Evolutionary conservation across 1,284 basidiomycete genomes (phyloP), one percentile per base, ranked within the genome.

Genomic region (Malassezia japonica): DNA sequence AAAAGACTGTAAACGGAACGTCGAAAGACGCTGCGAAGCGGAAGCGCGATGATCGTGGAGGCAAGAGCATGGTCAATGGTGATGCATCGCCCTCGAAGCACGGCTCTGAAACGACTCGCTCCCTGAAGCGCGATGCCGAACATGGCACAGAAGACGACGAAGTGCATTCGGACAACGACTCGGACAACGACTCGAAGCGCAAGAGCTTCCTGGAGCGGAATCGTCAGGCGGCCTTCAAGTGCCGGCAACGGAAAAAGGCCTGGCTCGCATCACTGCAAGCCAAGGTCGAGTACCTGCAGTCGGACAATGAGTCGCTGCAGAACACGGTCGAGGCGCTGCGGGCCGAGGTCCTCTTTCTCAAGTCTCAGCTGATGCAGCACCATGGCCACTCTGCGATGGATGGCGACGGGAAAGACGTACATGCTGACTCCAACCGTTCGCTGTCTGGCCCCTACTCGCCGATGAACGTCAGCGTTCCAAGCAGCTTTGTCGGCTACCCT

Each of bases 211-310:
- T 72, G 27, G 69, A 72, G 38, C 61, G 69, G 29, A 72, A 72
- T 35, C 62, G 69, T 13, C 67, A 72, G 47, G 92, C 92, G 52
- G 92, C 92, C 3, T 82, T 96, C 67, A 98, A 98, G 76, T 98
- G 94, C 75, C 86, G 92, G 33, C 92, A 98, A 74, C 83, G 92
- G 49, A 98, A 98, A 75, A 98, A 98, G 76, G 89, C 89, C 6
- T 98, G 94, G 92, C 80, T 96, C 23, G 80, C 83, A 21, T 85
- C 88, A 60, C 78, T 98, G 16, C 92, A 98, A 75, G 83, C 84
- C 46, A 92, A 92, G 70, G 87, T 91, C 71, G 91, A 96, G 73
- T 87, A 80, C 60, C 79, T 96, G 25, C 78, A 81, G 25, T 83
- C 84, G 60, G 92, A 96, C 75, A 98, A 98, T 74, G 90, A 96